Evolutionary conservation across 108 stramenopile genomes (phyloP), one percentile per base, ranked within the genome.

Genomic region (Cyclotella choctawhatcheeana): DNA sequence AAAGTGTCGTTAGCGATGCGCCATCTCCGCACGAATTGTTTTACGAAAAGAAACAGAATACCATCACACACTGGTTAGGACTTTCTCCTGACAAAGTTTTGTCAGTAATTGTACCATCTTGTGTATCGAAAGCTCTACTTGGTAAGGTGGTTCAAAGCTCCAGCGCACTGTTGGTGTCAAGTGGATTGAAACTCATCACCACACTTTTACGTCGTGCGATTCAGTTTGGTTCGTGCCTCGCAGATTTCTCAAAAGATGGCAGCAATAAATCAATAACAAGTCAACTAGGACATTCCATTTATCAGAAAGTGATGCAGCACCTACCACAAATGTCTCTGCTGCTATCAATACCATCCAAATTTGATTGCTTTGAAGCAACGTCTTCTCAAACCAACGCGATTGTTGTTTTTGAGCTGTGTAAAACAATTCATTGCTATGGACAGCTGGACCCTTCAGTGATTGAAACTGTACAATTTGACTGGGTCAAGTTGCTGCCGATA

Each of bases 401-500:
- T 25, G 56, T 80, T 43, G 58, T 79, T 4, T 2, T 80, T n/a
- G 54, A 58, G 35, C 16, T 81, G 4, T 76, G 79, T 40, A 75
- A 76, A 21, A 69, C 83, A 14, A 45, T 91, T 17, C 45, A 78
- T 26, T 53, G 55, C 25, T 86, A 84, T 48, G 77, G 67, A 25
- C 60, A 56, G 20, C 50, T 76, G 7, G 61, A 77, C 56, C 85
- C 87, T 43, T 30, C 68, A 31, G 1, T 71, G 21, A 30, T 88
- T n/a, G 37, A 25, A 2, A 63, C 26, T 34, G 56, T 77, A 10
- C 73, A 82, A 31, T 92, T 84, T 63, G 91, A 92, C 64, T 92
- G 87, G 91, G 73, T 84, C 44, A 90, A 88, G 64, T 64, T 93
- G 18, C 56, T 90, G 10, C 89, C 89, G 6, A 58, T 58, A 51